A percentile compares a stretch with the other conserved stretches of the same genome.
phyloP scores from a whole-genome alignment of 495 filamentous ascomycete species.

The Penicillium bialowiezense region DNA sequence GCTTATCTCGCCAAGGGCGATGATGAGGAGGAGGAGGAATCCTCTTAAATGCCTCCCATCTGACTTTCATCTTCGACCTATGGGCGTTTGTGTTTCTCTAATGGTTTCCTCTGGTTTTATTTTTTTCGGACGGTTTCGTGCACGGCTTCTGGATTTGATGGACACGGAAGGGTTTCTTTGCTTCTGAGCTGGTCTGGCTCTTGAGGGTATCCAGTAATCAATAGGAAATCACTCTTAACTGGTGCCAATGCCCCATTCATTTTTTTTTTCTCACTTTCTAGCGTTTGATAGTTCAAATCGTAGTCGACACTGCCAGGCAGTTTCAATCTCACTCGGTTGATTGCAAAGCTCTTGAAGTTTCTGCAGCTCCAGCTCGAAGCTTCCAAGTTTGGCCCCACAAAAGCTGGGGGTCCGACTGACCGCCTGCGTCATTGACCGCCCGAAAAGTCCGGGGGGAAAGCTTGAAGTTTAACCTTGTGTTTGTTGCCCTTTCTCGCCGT shows the following conservation, averaged over 20 bases:
- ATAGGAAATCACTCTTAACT: slow-evolving; percentile 31
- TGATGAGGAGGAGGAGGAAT: slow-evolving; percentile 54
- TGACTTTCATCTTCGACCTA: slow-evolving; percentile 25
- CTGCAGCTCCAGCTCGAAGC: slow-evolving; percentile 1
- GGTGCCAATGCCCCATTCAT: background rate
- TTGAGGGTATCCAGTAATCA: slow-evolving; percentile 31
- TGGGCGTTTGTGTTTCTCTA: slow-evolving; percentile 40
- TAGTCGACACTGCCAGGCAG: too few species aligned
- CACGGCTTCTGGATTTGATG: slow-evolving; percentile 42
- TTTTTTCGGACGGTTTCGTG: slow-evolving; percentile 17
- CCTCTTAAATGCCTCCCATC: slow-evolving; percentile 35
- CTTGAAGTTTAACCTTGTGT: slow-evolving; percentile 1
- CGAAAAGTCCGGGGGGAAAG: slow-evolving; percentile 5
- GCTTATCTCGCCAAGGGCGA: slow-evolving; percentile 63
- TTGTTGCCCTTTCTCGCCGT: background rate
- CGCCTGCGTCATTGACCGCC: slow-evolving; percentile 12
- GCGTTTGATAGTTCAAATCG: too few species aligned
- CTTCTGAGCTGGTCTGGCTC: slow-evolving; percentile 23
- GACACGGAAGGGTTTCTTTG: slow-evolving; percentile 43
- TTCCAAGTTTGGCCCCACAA: background rate
- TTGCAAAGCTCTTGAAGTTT: background rate
- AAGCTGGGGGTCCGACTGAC: background rate
- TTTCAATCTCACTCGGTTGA: too few species aligned
- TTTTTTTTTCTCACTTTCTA: background rate
- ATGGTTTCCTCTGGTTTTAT: slow-evolving; percentile 32